Conservation (phyloP, 345 rosid genomes). For the Eucalyptus curtisii region DNA sequence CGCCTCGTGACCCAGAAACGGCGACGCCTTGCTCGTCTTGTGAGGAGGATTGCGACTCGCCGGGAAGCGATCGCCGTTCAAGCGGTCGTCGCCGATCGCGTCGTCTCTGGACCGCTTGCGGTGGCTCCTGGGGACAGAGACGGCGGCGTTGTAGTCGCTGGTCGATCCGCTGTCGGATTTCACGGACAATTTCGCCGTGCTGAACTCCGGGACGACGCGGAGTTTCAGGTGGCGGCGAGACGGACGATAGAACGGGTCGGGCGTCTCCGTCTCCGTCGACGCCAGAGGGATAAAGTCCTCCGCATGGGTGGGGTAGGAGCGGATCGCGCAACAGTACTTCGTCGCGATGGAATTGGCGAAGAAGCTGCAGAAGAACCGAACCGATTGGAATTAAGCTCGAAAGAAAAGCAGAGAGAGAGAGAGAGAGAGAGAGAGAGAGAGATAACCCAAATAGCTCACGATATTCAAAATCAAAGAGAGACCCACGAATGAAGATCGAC, state of each 20-base stretch:
- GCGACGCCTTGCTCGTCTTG: conserved; percentile 13
- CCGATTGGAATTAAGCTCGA: not conserved
- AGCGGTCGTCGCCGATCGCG: conserved; percentile 2
- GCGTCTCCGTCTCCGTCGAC: not conserved
- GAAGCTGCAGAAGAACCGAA: not conserved
- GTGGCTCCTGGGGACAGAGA: not conserved
- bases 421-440: too few relatives aligned
- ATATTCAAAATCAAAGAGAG: too few relatives aligned
- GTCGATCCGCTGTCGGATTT: not conserved
- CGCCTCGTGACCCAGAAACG: conserved; percentile 19
- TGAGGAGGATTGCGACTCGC: not conserved
- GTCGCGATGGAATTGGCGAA: not conserved
- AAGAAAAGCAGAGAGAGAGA: too few relatives aligned
- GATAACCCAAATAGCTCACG: too few relatives aligned
- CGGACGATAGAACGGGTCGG: not conserved
- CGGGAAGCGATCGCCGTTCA: not conserved
- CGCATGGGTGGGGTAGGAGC: not conserved
- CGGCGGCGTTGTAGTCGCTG: not conserved
- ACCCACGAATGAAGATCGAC: too few relatives aligned
- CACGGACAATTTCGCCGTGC: not conserved
- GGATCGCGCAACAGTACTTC: not conserved
- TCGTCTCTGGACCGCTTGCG: conserved; percentile 14
- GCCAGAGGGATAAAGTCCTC: not conserved
- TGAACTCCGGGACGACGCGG: not conserved
- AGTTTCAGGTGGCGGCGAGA: not conserved